Evolutionary conservation across 2,329 filamentous ascomycete genomes (phyloP).

Genomic region (Pseudogymnoascus sp.): DNA sequence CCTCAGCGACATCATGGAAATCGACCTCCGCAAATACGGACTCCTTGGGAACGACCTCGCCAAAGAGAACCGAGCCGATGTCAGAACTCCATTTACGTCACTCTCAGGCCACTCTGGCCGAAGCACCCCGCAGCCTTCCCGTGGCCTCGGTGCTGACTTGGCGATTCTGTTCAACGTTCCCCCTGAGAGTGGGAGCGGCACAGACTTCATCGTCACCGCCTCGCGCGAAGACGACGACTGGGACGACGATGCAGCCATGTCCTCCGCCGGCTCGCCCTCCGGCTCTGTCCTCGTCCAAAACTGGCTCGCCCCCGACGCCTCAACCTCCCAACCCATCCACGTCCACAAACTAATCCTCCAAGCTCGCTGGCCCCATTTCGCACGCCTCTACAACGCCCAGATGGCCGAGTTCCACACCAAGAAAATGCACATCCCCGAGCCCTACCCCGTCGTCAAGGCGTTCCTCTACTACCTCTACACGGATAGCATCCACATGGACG

Average conservation of each 20-base stretch:
- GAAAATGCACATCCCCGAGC: conserved; percentile 96
- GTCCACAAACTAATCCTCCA: conserved; percentile 93
- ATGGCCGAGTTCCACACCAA: conserved; percentile 98
- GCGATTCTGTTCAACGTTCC: conserved; percentile 80
- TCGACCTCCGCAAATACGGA: conserved; percentile 87
- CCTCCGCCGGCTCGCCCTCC: conserved; percentile 29
- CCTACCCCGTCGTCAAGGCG: conserved; percentile 86
- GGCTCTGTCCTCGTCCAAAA: conserved; percentile 26
- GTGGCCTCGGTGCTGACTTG: conserved; percentile 75
- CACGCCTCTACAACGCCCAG: conserved; percentile 81
- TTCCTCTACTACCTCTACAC: conserved; percentile 97
- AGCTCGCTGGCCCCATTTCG: conserved; percentile 94
- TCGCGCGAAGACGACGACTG: conserved; percentile 67
- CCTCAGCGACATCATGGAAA: conserved; percentile 86
- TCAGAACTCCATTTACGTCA: neutral
- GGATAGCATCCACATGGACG: conserved; percentile 67
- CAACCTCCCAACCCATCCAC: conserved; percentile 78
- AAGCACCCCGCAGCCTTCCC: conserved; percentile 48
- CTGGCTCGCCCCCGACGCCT: conserved; percentile 56
- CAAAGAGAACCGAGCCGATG: conserved; percentile 24
- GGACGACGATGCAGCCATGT: conserved; percentile 55
- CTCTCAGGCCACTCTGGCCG: conserved; percentile 26
- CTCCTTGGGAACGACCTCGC: conserved; percentile 73
- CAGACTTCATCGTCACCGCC: conserved; percentile 88
- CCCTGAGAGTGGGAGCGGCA: conserved; percentile 76